A percentile compares a stretch with the other conserved stretches of the same genome.
Conservation (phyloP, 306 rosid genomes). For the Medicago truncatula region DNA sequence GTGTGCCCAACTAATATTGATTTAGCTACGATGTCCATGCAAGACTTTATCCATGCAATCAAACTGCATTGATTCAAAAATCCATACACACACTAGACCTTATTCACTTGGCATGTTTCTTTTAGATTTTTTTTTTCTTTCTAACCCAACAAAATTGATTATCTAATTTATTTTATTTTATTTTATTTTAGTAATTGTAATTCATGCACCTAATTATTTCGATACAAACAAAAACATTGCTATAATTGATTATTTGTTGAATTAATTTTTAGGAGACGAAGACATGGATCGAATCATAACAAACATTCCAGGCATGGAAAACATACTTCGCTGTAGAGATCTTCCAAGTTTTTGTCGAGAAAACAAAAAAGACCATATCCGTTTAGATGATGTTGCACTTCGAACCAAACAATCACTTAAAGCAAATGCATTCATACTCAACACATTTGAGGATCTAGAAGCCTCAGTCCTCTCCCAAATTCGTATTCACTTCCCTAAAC, state of each 20-base stretch:
- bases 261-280: conserved; percentile 39
- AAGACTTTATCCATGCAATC: no score
- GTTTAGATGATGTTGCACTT: background rate
- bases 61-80: no score
- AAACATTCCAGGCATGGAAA: conserved; percentile 56
- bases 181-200: no score
- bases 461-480: conserved; percentile 43
- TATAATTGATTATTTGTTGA: background rate
- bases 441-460: conserved; percentile 72
- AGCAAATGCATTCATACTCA: conserved; percentile 53
- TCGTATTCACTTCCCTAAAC: conserved; percentile 35
- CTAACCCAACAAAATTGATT: no score
- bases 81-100: no score
- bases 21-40: no score
- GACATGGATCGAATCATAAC: conserved; percentile 62
- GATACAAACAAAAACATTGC: no score
- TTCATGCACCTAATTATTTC: no score
- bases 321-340: conserved; percentile 58
- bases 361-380: rapidly evolving
- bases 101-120: no score
- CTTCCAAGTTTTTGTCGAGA: conserved; percentile 51
- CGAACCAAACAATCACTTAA: conserved; percentile 28
- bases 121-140: no score
- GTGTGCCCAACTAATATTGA: no score
- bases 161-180: no score